Evolutionary conservation across 2,329 filamentous ascomycete species (phyloP).

Genomic region (Beauveria bassiana): DNA sequence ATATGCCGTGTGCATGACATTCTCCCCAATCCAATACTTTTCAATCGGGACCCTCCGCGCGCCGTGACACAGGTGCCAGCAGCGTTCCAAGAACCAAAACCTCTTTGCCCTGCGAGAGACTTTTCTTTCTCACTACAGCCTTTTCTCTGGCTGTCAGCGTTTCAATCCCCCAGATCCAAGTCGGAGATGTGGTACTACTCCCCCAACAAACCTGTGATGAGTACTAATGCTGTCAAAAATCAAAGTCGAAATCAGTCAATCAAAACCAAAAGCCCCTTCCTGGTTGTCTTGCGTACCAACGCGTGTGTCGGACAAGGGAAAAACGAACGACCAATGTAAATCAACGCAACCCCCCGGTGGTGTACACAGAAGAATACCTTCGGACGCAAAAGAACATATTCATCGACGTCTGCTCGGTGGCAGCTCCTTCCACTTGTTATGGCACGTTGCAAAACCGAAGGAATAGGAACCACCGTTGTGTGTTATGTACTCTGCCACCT

Average conservation of each 20-base stretch:
- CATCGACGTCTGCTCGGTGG: background rate
- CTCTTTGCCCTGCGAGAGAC: background rate
- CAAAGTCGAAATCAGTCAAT: background rate
- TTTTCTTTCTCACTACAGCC: background rate
- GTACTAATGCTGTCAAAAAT: background rate
- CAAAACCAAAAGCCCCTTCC: background rate
- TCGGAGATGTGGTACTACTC: background rate
- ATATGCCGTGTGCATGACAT: background rate
- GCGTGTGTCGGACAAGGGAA: background rate
- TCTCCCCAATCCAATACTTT: background rate
- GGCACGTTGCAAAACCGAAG: conserved; percentile 52
- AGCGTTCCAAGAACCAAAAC: background rate
- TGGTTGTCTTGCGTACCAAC: background rate
- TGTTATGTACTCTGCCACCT: conserved; percentile 45
- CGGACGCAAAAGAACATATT: background rate
- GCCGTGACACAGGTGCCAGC: background rate
- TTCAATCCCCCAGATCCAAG: background rate
- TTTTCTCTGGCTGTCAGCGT: background rate
- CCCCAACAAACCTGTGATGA: background rate
- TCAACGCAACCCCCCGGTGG: background rate
- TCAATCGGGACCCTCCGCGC: background rate
- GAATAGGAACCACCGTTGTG: conserved; percentile 46
- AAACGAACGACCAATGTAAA: background rate
- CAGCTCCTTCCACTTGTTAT: conserved; percentile 48
- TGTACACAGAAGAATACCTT: background rate